Base-by-base conservation (phyloP, 1,139 yeast genomes). In the Debaryomycetaceae sp. region DNA sequence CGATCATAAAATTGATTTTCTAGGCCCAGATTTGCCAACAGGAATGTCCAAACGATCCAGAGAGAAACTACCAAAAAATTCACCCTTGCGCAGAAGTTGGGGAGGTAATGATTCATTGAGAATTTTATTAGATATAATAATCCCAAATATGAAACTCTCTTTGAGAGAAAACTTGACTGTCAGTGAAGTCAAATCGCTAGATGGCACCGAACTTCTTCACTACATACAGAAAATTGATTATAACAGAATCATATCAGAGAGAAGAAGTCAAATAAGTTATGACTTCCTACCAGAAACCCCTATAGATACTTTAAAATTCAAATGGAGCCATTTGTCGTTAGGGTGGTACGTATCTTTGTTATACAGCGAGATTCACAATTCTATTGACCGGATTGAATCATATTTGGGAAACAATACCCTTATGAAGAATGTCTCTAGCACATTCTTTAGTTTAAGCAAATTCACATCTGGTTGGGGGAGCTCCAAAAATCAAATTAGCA, bases 301-400 rank as follows among this genome's bases (percentile, higher is more conserved):
- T 2, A 68, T 79, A 40, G 78, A 77, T 39, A 73, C 74, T 3
- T 64, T 83, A 45, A 65, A 58, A 39, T 81, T 86, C 47, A 58
- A 62, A 9, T 85, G 95, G 92, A 75, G 78, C 34, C 66, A 67
- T 34, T 52, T 74, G 6, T 79, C 92, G 0, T 65, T 86, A 30
- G 89, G 91, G 0, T 88, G 96, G 96, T 83, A 87, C 55, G 70
- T 76, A 34, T 76, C 86, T 11, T 64, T 85, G 13, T 55, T 87
- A 28, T 87, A 89, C 81, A 79, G 83, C 1, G 69, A 73, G 39
- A 73, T 87, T 1, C 87, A 78, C 54, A 73, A 75, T 37, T 61
- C 72, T 17, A 67, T 70, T 8, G 69, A 66, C 31, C 43, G 36
- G 14, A 54, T 58, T 4, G 47, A 47, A 28, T 35, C 33, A n/a